phyloP scores from a whole-genome alignment of 2,329 filamentous ascomycete species.

The Torrubiella hemipterigena region DNA sequence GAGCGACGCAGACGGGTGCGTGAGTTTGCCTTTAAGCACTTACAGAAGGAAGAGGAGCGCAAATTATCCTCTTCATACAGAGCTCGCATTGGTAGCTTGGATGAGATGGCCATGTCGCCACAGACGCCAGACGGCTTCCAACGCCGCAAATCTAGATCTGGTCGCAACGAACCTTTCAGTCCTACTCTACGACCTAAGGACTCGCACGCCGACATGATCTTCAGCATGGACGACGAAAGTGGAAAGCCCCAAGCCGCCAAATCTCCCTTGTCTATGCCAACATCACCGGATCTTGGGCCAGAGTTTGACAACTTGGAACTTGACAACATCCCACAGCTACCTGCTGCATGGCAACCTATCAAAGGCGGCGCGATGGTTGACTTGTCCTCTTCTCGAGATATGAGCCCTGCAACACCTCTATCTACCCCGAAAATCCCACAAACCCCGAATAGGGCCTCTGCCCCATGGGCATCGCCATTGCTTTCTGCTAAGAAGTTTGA shows the following conservation, averaged over 20 bases:
- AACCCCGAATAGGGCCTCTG: slow-evolving; percentile 13
- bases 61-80: slow-evolving; percentile 49
- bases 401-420: neutral
- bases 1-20: slow-evolving; percentile 60
- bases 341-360: slow-evolving; percentile 16
- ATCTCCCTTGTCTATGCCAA: slow-evolving; percentile 12
- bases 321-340: slow-evolving; percentile 16
- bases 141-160: slow-evolving; percentile 33
- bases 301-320: slow-evolving; percentile 12
- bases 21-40: slow-evolving; percentile 59
- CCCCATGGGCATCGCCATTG: slow-evolving; percentile 36
- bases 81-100: slow-evolving; percentile 48
- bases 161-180: slow-evolving; percentile 45
- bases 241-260: slow-evolving; percentile 16
- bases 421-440: neutral
- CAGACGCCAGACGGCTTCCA: slow-evolving; percentile 29
- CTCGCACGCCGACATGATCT: slow-evolving; percentile 70
- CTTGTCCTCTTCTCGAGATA: slow-evolving; percentile 2
- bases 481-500: slow-evolving; percentile 54
- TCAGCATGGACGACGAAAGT: slow-evolving; percentile 73
- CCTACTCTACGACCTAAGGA: slow-evolving; percentile 57
- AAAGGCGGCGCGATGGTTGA: slow-evolving; percentile 13
- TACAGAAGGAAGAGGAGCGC: slow-evolving; percentile 52
- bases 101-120: slow-evolving; percentile 39
- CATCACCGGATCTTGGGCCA: slow-evolving; percentile 6